A percentile compares a stretch with the other conserved stretches of the same genome.
phyloP scores from a whole-genome alignment of 441 rosid genomes.

The Theobroma grandiflorum region DNA sequence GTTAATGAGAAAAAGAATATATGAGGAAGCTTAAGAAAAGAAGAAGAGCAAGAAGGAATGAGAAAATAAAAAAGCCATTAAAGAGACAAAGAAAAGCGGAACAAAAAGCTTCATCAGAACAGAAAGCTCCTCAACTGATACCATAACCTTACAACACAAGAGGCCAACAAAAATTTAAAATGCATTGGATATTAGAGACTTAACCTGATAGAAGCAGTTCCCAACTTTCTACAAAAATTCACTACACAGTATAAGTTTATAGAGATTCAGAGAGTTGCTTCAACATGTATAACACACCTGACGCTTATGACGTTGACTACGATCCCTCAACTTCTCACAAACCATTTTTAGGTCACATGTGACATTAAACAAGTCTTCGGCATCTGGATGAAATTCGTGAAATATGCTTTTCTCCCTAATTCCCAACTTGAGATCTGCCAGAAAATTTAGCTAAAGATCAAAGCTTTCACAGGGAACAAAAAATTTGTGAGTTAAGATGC shows the following conservation, averaged over 20 bases:
- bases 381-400: conserved; percentile 97
- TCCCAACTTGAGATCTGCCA: conserved; percentile 91
- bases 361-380: conserved; percentile 94
- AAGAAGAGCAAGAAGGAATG: neutral
- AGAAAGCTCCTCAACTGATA: neutral
- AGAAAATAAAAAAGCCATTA: neutral
- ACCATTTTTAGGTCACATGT: conserved; percentile 96
- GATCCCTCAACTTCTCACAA: conserved; percentile 86
- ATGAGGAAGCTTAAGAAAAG: neutral
- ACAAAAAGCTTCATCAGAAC: neutral
- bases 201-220: neutral
- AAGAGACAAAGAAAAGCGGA: neutral
- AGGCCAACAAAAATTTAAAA: neutral
- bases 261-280: neutral
- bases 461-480: conserved; percentile 1
- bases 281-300: conserved; percentile 59
- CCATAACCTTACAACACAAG: neutral
- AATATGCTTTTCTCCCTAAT: conserved; percentile 92
- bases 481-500: neutral
- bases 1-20: neutral
- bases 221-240: neutral
- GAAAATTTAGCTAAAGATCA: conserved; percentile 29
- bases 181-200: neutral
- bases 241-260: neutral
- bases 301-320: conserved; percentile 86